Base-by-base conservation (phyloP, 768 basidiomycete species). In the Boletus huronensis region DNA sequence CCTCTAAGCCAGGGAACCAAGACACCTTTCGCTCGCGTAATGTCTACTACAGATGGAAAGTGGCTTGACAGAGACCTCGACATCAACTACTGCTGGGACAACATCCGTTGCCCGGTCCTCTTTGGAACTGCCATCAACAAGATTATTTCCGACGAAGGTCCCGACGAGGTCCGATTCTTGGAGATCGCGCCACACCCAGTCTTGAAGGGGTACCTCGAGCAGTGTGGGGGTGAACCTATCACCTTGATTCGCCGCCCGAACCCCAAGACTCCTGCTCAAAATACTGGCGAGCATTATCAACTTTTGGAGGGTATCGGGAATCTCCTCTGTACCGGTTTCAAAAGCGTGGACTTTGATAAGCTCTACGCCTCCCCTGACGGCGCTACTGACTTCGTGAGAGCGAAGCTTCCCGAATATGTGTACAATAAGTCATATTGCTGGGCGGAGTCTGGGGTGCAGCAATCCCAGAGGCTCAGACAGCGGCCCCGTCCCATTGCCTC, bases 401-500 rank as follows among this genome's bases (percentile, higher is more conserved):
- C 67, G 19, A 64, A 56, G 51, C 59, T 72, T 26, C 71, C 70
- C 6, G 61, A 63, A 2, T 72, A 72, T 53, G 58, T 66, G 7
- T 72, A 72, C 58, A 66, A 58, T 50, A 69, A 64, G 50, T 64
- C 68, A 2, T 26, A 42, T 11, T 62, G 59, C 19, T 69, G 70
- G 61, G 51, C 50, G 21, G 69, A 70, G 49, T 70, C 69, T 19
- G 66, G 52, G 5, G 14, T 23, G 7, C 60, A 64, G 10, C 56
- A 40, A 10, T 71, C 70, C 26, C 56, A 58, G 34, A 62, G 70
- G 42, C 64, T 72, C 6, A 55, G 64, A 25, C 50, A 58, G 23
- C 62, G 63, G 21, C 58, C 67, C 2, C 69, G 77, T 0, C 75
- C 77, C 1, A 59, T 78, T 9, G 74, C 77, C 42, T 61, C 71